phyloP scores from a whole-genome alignment of 2,329 filamentous ascomycete genomes.

The Diaporthe aspalathi region DNA sequence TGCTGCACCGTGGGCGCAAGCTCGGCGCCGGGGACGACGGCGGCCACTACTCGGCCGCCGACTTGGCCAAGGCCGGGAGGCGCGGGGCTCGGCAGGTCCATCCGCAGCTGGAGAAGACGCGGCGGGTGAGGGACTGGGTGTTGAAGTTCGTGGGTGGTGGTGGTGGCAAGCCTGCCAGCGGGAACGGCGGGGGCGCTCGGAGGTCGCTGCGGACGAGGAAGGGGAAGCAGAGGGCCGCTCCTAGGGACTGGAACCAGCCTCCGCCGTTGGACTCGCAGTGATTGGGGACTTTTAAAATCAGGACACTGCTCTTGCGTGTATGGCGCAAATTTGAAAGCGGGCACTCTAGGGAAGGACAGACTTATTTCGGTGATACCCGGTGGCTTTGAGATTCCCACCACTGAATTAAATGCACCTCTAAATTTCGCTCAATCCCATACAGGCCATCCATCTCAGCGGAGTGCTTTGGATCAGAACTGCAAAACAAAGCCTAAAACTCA shows the following conservation, averaged over 20 bases:
- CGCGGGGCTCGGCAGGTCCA: conserved; percentile 42
- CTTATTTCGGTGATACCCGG: conserved; percentile 1
- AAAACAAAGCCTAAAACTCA: not conserved
- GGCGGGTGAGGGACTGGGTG: conserved; percentile 80
- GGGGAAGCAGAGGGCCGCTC: conserved; percentile 40
- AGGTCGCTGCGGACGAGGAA: conserved; percentile 44
- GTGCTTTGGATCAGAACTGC: not conserved
- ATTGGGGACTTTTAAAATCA: not conserved
- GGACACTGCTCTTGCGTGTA: not conserved
- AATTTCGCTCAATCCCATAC: not conserved
- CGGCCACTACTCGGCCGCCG: conserved; percentile 67
- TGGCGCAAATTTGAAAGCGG: not conserved
- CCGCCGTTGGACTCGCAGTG: conserved; percentile 38
- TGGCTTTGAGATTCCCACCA: not conserved
- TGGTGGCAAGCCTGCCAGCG: conserved; percentile 42
- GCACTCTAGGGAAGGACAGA: not conserved
- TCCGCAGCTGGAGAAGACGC: conserved; percentile 72
- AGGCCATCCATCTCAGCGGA: not conserved
- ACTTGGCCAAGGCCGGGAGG: conserved; percentile 54
- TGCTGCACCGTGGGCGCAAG: conserved; percentile 68
- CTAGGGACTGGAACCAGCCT: conserved; percentile 37
- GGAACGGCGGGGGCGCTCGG: conserved; percentile 29
- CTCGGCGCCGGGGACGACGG: conserved; percentile 62
- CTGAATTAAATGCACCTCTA: not conserved
- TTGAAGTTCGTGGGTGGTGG: conserved; percentile 71